Conservation (phyloP, 345 rosid species). For the rapeseed (Brassica napus) region DNA sequence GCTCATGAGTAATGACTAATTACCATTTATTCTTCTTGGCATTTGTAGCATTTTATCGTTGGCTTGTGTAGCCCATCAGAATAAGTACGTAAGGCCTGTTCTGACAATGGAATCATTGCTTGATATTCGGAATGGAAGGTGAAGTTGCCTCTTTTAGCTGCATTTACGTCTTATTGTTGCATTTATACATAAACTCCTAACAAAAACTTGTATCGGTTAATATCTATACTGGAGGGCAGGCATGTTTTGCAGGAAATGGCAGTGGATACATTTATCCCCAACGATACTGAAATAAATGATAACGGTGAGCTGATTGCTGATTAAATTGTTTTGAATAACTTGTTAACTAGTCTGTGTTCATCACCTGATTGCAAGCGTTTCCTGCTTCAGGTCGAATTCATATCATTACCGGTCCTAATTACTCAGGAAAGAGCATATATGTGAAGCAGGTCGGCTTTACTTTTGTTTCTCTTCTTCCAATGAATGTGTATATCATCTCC, state of each 20-base stretch:
- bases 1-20: slow-evolving; percentile 18
- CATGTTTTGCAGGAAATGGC: slow-evolving; percentile 99
- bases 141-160: slow-evolving; percentile 22
- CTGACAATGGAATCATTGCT: slow-evolving; percentile 71
- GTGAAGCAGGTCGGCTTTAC: slow-evolving; percentile 70
- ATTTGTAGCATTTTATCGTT: slow-evolving; percentile 70
- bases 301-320: slow-evolving; percentile 52
- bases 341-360: slow-evolving; percentile 27
- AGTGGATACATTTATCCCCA: slow-evolving; percentile 93
- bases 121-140: slow-evolving; percentile 91
- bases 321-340: slow-evolving; percentile 17
- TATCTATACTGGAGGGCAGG: slow-evolving; percentile 46
- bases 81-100: slow-evolving; percentile 87
- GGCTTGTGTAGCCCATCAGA: slow-evolving; percentile 85
- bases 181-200: slow-evolving; percentile 11
- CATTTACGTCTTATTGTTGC: slow-evolving; percentile 6
- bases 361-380: slow-evolving; percentile 29
- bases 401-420: slow-evolving; percentile 96
- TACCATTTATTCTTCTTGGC: slow-evolving; percentile 9
- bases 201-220: neutral
- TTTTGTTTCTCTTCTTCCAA: slow-evolving; percentile 18
- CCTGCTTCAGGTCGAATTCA: slow-evolving; percentile 64
- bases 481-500: neutral
- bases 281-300: slow-evolving; percentile 65
- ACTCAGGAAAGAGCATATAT: slow-evolving; percentile 96